Conservation (phyloP, 2,329 filamentous ascomycete genomes). For the Beauveria rudraprayagi region DNA sequence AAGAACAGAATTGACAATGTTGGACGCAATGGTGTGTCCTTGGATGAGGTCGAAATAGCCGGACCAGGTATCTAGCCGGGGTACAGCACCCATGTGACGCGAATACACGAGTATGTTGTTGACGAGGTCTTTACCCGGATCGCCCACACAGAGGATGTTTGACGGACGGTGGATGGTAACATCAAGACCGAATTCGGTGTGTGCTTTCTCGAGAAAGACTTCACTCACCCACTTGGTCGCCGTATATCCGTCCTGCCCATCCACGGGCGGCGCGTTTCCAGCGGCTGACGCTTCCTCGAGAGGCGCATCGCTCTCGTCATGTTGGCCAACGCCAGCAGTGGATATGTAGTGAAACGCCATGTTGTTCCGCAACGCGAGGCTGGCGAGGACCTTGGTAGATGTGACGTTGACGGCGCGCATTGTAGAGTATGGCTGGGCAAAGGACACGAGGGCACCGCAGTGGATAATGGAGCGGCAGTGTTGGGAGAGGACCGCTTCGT, state of each 20-base stretch:
- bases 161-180: neutral
- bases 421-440: slow-evolving; percentile 27
- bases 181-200: neutral
- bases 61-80: neutral
- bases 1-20: neutral
- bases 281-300: slow-evolving; percentile 12
- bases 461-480: slow-evolving; percentile 17
- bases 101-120: slow-evolving; percentile 2
- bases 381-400: slow-evolving; percentile 25
- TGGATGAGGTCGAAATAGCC: neutral
- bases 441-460: slow-evolving; percentile 33
- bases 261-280: slow-evolving; percentile 11
- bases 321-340: neutral
- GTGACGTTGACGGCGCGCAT: slow-evolving; percentile 27
- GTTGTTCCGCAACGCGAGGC: slow-evolving; percentile 15
- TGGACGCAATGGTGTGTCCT: neutral
- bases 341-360: neutral
- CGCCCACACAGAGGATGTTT: neutral
- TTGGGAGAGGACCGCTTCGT: neutral
- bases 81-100: neutral
- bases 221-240: slow-evolving; percentile 29
- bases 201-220: slow-evolving; percentile 19
- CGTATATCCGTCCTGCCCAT: slow-evolving; percentile 25
- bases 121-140: neutral
- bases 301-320: neutral